Conservation (phyloP, 176 grass and related monocot species). For the Stipa capillata region DNA sequence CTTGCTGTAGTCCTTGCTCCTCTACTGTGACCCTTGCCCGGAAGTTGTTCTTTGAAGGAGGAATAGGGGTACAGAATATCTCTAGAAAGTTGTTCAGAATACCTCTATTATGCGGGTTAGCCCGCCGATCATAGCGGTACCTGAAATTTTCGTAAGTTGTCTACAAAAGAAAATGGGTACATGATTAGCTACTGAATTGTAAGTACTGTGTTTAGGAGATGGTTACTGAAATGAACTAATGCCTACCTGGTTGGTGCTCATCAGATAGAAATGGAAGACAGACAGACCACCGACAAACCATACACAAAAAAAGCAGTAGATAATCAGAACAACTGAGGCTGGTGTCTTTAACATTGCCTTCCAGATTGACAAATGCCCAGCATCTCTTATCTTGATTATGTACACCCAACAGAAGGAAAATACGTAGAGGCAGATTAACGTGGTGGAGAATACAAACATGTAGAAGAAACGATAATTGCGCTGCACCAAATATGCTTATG, state of each 20-base stretch:
- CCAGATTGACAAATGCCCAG: conserved; percentile 51
- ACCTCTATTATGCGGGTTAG: conserved; percentile 82
- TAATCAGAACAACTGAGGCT: conserved; percentile 77
- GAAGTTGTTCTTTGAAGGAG: conserved; percentile 87
- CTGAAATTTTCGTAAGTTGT: conserved; percentile 98
- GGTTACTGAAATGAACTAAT: neutral
- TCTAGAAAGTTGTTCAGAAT: conserved; percentile 64
- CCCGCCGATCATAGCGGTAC: conserved; percentile 70
- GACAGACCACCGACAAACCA: conserved; percentile 96
- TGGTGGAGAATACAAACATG: conserved; percentile 97
- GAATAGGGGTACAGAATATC: conserved; percentile 66
- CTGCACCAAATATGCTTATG: conserved; percentile 37
- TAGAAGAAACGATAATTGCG: conserved; percentile 97
- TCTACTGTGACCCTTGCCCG: conserved; percentile 50
- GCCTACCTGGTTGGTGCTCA: conserved; percentile 84
- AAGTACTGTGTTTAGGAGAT: neutral
- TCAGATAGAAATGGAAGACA: conserved; percentile 88
- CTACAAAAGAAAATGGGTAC: conserved; percentile 32
- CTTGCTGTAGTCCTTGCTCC: conserved; percentile 55
- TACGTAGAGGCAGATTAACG: conserved; percentile 79
- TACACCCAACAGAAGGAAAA: conserved; percentile 90
- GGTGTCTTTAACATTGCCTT: conserved; percentile 73
- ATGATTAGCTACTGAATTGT: conserved; percentile 15
- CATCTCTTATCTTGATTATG: conserved; percentile 75
- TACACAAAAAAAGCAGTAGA: conserved; percentile 81